phyloP scores from a whole-genome alignment of 2,329 filamentous ascomycete species.

The Hymenotorrendiella dingleyae region DNA sequence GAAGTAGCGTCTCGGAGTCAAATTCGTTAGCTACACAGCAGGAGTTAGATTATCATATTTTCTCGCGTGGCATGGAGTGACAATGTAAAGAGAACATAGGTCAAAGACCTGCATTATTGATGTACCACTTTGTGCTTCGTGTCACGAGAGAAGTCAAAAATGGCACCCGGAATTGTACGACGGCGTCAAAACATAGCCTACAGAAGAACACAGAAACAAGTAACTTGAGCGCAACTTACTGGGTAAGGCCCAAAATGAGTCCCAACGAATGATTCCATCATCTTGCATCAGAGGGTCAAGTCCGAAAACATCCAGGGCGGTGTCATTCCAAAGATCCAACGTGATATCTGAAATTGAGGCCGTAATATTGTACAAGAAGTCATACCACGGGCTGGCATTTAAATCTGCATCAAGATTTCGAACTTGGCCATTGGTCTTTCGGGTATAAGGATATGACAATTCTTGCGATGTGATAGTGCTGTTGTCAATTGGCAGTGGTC shows the following conservation, averaged over 20 bases:
- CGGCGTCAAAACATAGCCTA: too few species aligned
- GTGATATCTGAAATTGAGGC: constrained; percentile 37
- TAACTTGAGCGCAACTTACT: too few species aligned
- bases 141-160: background rate
- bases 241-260: too few species aligned
- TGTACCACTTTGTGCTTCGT: background rate
- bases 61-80: background rate
- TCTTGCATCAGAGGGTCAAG: constrained; percentile 33
- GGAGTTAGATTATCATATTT: background rate
- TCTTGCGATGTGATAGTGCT: background rate
- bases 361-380: constrained; percentile 34
- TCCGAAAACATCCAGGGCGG: too few species aligned
- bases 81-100: background rate
- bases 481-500: constrained; percentile 14
- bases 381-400: constrained; percentile 2
- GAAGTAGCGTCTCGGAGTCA: constrained; percentile 34
- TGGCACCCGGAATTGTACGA: background rate
- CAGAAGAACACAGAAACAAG: too few species aligned
- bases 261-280: constrained; percentile 31
- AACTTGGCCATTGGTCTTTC: background rate
- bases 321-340: constrained; percentile 38
- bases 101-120: background rate
- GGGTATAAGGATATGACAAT: background rate
- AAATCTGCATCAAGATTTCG: background rate
- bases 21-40: constrained; percentile 2